Percentiles rank a stretch among this genome's conserved stretches.
Conservation (phyloP, 1,284 basidiomycete species). For the Cryptococcus sp. region DNA sequence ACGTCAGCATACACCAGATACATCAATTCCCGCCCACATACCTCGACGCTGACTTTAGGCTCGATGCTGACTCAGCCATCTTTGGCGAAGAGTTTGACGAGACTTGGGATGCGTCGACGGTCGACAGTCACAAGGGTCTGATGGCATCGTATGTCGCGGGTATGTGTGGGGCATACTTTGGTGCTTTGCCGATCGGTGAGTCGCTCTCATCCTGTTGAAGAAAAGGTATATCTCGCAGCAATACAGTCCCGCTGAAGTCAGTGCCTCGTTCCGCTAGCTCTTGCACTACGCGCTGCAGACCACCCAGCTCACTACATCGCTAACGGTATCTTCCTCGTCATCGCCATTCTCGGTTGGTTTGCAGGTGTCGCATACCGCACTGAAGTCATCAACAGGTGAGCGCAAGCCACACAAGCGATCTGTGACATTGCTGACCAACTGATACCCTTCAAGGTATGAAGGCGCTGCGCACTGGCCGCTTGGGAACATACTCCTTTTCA, state of each 20-base stretch:
- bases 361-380: conserved; percentile 42
- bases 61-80: conserved; percentile 38
- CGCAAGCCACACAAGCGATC: conserved; percentile 1
- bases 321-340: conserved; percentile 32
- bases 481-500: conserved; percentile 38
- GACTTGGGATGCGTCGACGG: conserved; percentile 32
- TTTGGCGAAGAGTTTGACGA: conserved; percentile 44
- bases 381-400: conserved; percentile 42
- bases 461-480: conserved; percentile 38
- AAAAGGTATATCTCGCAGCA: neutral
- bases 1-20: conserved; percentile 37
- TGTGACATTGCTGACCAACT: neutral
- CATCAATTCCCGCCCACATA: conserved; percentile 45
- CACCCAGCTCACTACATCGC: conserved; percentile 42
- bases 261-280: conserved; percentile 19
- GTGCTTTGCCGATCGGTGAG: conserved; percentile 40
- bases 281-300: conserved; percentile 40
- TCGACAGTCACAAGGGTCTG: conserved; percentile 32
- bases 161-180: conserved; percentile 44
- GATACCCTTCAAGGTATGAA: conserved; percentile 33
- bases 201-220: neutral
- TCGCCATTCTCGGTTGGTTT: conserved; percentile 43
- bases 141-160: conserved; percentile 36
- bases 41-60: conserved; percentile 41
- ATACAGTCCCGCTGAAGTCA: neutral